phyloP scores from a whole-genome alignment of 2,329 filamentous ascomycete genomes.

The Fusarium globosum region DNA sequence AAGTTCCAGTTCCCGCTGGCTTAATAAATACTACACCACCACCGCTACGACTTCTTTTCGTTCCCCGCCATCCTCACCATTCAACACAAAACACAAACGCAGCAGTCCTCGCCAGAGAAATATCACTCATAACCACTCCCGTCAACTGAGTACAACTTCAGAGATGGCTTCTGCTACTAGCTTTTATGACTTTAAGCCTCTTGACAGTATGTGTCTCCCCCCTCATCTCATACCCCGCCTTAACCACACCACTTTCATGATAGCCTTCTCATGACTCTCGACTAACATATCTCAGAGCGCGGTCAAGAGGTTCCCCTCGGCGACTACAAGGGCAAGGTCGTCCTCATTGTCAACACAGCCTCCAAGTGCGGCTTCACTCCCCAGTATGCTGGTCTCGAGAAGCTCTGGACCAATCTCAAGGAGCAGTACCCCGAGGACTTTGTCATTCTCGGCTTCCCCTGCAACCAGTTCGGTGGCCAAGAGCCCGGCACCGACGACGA shows the following conservation, averaged over 20 bases:
- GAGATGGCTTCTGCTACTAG: slow-evolving; percentile 55
- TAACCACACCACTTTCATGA: neutral
- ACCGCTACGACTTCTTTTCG: slow-evolving; percentile 1
- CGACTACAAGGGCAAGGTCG: slow-evolving; percentile 87
- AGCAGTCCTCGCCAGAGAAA: slow-evolving; percentile 4
- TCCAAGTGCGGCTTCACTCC: slow-evolving; percentile 99
- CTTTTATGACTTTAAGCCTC: slow-evolving; percentile 88
- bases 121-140: slow-evolving; percentile 5
- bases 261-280: neutral
- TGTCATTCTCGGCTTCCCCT: slow-evolving; percentile 92
- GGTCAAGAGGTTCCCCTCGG: slow-evolving; percentile 77
- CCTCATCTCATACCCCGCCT: neutral
- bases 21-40: slow-evolving; percentile 34
- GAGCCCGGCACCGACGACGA: slow-evolving; percentile 87
- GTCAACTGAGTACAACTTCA: slow-evolving; percentile 16
- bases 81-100: slow-evolving; percentile 22
- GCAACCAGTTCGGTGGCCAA: slow-evolving; percentile 96
- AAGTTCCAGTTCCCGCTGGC: slow-evolving; percentile 12
- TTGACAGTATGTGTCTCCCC: slow-evolving; percentile 73
- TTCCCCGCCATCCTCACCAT: slow-evolving; percentile 30
- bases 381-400: slow-evolving; percentile 91
- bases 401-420: slow-evolving; percentile 83
- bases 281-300: slow-evolving; percentile 52
- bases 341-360: slow-evolving; percentile 96
- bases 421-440: slow-evolving; percentile 79